Percentiles rank a stretch among this genome's conserved stretches.
These are phyloP conservation scores for Neurospora sp. DNA, from an alignment of 495 filamentous ascomycete species.

Conservation along the genomic window DNA sequence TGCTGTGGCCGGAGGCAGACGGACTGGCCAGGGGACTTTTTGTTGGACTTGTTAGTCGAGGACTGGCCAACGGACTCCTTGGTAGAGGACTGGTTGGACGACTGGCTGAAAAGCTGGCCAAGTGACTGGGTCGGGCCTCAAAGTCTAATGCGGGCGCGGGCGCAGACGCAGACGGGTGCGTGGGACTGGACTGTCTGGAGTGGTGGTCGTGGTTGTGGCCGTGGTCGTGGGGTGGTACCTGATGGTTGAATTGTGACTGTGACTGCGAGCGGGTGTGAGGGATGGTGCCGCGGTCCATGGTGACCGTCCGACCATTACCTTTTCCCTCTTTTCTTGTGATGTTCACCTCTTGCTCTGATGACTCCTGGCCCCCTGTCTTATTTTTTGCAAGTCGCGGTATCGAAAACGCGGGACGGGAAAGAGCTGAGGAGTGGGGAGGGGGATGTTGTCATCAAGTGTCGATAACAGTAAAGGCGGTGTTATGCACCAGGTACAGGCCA, in stretches of 20 bases:
- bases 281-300: constrained; percentile 28
- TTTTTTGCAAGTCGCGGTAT: not conserved
- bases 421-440: not conserved
- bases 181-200: constrained; percentile 6
- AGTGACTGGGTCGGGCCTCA: not conserved
- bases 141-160: not conserved
- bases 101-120: not conserved
- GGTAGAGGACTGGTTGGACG: not conserved
- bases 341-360: not conserved
- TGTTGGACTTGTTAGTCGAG: not conserved
- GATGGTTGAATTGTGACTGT: constrained; percentile 5
- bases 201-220: constrained; percentile 1
- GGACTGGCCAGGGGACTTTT: not conserved
- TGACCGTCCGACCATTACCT: constrained; percentile 18
- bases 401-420: not conserved
- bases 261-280: constrained; percentile 8
- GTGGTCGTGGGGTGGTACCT: constrained; percentile 1
- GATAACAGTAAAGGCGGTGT: not conserved
- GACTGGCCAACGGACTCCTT: not conserved
- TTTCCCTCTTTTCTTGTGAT: not conserved
- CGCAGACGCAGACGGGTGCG: not conserved
- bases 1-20: not conserved
- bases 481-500: not conserved
- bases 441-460: not conserved
- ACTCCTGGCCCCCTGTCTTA: not conserved